Evolutionary conservation across 2,329 filamentous ascomycete genomes (phyloP).

Genomic region (Fusarium poae): DNA sequence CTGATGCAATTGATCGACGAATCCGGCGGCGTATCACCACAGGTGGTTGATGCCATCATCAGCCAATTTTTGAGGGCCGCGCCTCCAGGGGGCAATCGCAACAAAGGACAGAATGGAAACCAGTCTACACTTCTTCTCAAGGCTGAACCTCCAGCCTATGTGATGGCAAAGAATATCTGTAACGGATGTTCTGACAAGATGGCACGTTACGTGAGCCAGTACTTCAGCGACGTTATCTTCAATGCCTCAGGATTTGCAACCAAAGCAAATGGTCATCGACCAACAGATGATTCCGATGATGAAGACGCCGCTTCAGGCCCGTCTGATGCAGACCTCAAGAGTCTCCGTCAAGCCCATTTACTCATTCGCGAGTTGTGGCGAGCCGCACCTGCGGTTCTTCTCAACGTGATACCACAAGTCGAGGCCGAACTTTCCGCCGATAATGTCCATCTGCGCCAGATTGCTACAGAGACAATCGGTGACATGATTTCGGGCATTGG

Average conservation of each 20-base stretch:
- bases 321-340: conserved; percentile 86
- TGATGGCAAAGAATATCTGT: conserved; percentile 96
- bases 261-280: conserved; percentile 69
- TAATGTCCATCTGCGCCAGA: conserved; percentile 84
- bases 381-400: conserved; percentile 86
- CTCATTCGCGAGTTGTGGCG: conserved; percentile 94
- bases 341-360: conserved; percentile 89
- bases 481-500: conserved; percentile 96
- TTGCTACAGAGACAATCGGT: conserved; percentile 94
- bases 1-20: conserved; percentile 91
- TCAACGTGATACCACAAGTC: conserved; percentile 93
- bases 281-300: conserved; percentile 73
- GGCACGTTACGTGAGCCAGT: conserved; percentile 93
- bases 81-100: conserved; percentile 73
- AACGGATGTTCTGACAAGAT: conserved; percentile 92
- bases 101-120: conserved; percentile 76
- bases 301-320: conserved; percentile 72
- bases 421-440: conserved; percentile 93
- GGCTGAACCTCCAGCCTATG: conserved; percentile 90
- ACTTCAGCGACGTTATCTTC: conserved; percentile 96
- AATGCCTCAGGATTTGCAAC: conserved; percentile 77
- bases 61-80: conserved; percentile 94
- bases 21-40: conserved; percentile 77
- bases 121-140: conserved; percentile 88
- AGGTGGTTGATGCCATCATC: conserved; percentile 92